A percentile compares a stretch with the other conserved stretches of the same genome.
phyloP scores from a whole-genome alignment of 2,329 filamentous ascomycete species.

The Fusarium paranaense region DNA sequence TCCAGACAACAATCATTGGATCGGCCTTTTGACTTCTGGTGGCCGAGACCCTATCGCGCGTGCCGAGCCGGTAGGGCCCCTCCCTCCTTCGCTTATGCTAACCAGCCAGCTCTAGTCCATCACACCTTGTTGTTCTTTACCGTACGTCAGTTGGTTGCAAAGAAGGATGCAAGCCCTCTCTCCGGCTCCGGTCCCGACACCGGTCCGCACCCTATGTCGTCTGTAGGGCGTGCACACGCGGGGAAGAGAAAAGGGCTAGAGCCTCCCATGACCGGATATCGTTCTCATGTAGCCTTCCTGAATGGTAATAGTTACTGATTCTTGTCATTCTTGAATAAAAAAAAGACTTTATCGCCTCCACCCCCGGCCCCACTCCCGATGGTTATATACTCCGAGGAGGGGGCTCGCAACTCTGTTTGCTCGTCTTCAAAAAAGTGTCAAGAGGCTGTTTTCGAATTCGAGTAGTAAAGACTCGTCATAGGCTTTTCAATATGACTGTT shows the following conservation, averaged over 20 bases:
- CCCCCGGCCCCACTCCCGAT: conserved; percentile 19
- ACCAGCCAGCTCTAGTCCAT: not conserved
- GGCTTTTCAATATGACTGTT: conserved; percentile 1
- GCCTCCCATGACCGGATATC: conserved; percentile 12
- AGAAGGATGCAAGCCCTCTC: not conserved
- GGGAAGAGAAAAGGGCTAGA: conserved; percentile 10
- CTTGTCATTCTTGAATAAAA: not conserved
- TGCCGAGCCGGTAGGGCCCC: not conserved
- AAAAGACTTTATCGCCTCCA: not conserved
- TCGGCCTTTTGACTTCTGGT: not conserved
- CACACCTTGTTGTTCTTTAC: not conserved
- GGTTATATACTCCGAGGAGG: conserved; percentile 9
- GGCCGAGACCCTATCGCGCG: not conserved
- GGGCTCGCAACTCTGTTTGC: not conserved
- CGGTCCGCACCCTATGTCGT: not conserved
- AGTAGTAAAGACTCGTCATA: not conserved
- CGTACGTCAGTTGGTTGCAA: not conserved
- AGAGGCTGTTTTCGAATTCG: not conserved
- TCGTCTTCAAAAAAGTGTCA: not conserved
- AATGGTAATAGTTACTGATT: not conserved
- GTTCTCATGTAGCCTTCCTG: conserved; percentile 14
- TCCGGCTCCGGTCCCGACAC: conserved; percentile 24
- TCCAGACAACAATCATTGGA: not conserved
- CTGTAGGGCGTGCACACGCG: not conserved
- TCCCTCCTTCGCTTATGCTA: not conserved